phyloP scores from a whole-genome alignment of 768 basidiomycete genomes.

The Suillus subaureus region DNA sequence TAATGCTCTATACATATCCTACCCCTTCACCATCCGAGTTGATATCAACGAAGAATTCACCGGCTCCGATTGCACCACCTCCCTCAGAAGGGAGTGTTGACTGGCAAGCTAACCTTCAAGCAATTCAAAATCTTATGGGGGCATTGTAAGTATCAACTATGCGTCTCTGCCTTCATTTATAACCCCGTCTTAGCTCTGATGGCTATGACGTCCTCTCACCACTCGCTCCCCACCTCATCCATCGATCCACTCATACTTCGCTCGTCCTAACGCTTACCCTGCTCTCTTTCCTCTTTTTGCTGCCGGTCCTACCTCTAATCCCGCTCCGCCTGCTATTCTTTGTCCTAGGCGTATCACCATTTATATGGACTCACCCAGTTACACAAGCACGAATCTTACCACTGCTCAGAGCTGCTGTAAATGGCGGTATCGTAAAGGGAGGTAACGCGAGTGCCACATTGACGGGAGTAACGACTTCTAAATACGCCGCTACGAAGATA shows the following conservation, averaged over 20 bases:
- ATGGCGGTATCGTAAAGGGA: not conserved
- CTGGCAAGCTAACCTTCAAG: constrained; percentile 88
- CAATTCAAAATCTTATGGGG: constrained; percentile 91
- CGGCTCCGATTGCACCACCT: not conserved
- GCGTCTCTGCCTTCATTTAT: not conserved
- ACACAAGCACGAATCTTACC: constrained; percentile 33
- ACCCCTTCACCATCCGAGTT: constrained; percentile 20
- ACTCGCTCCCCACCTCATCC: constrained; percentile 29
- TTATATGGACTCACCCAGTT: constrained; percentile 56
- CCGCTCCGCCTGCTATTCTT: not conserved
- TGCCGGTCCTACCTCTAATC: not conserved
- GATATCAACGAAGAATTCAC: not conserved
- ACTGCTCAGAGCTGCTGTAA: constrained; percentile 21
- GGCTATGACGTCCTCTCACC: constrained; percentile 55
- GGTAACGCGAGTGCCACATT: not conserved
- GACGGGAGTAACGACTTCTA: not conserved
- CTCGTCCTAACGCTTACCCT: not conserved
- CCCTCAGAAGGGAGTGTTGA: constrained; percentile 63
- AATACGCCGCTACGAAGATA: constrained; percentile 16
- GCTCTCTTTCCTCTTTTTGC: not conserved
- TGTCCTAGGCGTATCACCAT: constrained; percentile 9
- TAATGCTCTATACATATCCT: constrained; percentile 71
- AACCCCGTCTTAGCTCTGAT: constrained; percentile 56
- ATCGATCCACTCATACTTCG: not conserved
- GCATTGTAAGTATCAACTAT: constrained; percentile 52